Conservation (phyloP, 352 stramenopile species). For the Phytophthora brassicae region DNA sequence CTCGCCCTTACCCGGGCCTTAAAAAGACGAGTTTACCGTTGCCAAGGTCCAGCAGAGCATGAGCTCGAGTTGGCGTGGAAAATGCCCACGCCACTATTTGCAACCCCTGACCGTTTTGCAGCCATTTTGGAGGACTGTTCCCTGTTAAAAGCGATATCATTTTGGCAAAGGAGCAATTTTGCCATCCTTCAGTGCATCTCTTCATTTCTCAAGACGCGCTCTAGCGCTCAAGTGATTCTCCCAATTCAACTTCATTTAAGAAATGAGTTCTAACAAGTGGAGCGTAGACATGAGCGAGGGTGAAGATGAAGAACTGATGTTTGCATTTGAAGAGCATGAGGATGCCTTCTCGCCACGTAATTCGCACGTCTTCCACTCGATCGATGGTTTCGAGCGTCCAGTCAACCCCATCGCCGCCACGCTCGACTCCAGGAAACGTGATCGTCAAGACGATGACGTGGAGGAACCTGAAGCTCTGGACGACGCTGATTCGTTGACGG, state of each 20-base stretch:
- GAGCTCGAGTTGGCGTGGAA: slow-evolving; percentile 23
- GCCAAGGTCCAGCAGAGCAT: slow-evolving; percentile 14
- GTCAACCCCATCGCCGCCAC: slow-evolving; percentile 48
- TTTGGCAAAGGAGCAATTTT: slow-evolving; percentile 11
- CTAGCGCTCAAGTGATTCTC: slow-evolving; percentile 2
- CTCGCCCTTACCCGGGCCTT: slow-evolving; percentile 9
- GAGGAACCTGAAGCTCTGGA: slow-evolving; percentile 7
- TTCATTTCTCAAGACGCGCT: slow-evolving; percentile 37
- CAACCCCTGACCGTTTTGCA: slow-evolving; percentile 17
- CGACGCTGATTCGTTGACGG: slow-evolving; percentile 5
- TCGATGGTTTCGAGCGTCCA: slow-evolving; percentile 37
- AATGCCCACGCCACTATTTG: slow-evolving; percentile 11
- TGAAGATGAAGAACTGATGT: slow-evolving; percentile 78
- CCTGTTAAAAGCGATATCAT: slow-evolving; percentile 24
- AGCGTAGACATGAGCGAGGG: slow-evolving; percentile 18
- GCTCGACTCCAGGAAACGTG: slow-evolving; percentile 37
- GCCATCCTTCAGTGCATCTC: background rate
- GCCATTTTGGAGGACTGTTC: slow-evolving; percentile 12
- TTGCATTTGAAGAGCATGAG: slow-evolving; percentile 53
- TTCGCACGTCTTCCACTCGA: slow-evolving; percentile 34
- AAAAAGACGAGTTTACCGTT: slow-evolving; percentile 17
- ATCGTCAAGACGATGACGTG: slow-evolving; percentile 16
- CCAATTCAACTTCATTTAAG: too few species aligned
- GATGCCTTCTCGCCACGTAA: background rate
- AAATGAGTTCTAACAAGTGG: slow-evolving; percentile 11